Percentiles rank a stretch among this genome's conserved stretches.
phyloP scores from a whole-genome alignment of 2,329 filamentous ascomycete species.

The Sordariomycetes sp. region DNA sequence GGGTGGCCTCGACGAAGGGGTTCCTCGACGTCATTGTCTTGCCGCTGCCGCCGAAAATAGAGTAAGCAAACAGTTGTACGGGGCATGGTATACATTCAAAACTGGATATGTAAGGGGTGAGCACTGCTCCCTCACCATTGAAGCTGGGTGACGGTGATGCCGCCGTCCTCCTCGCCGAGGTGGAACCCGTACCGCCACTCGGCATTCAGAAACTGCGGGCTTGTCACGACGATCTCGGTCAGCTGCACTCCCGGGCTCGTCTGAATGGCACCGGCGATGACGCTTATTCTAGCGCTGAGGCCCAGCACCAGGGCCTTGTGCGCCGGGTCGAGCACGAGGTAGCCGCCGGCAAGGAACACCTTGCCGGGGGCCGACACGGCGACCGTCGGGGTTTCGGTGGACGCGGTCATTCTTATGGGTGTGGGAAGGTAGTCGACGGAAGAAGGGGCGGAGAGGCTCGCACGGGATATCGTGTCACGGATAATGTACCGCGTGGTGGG shows the following conservation, averaged over 20 bases:
- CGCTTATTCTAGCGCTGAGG: conserved; percentile 57
- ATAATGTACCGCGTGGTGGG: no score
- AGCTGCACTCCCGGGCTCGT: conserved; percentile 53
- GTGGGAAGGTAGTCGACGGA: no score
- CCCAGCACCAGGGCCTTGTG: conserved; percentile 70
- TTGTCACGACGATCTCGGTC: conserved; percentile 72
- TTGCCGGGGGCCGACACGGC: conserved; percentile 91
- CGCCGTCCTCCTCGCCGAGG: conserved; percentile 59
- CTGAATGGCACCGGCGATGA: conserved; percentile 45
- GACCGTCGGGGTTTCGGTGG: conserved; percentile 9
- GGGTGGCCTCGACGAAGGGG: conserved; percentile 83
- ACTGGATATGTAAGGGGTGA: neutral
- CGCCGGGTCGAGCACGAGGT: conserved; percentile 80
- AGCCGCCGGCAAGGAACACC: conserved; percentile 88
- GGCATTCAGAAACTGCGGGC: conserved; percentile 82
- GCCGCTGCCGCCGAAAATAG: conserved; percentile 23
- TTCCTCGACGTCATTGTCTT: conserved; percentile 39
- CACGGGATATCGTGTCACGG: no score
- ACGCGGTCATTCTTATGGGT: neutral
- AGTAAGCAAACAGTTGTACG: neutral
- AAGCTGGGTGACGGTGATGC: conserved; percentile 70
- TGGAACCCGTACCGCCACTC: conserved; percentile 82
- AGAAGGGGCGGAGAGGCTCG: no score
- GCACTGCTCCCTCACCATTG: conserved; percentile 48
- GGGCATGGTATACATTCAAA: neutral